phyloP scores from a whole-genome alignment of 2,329 filamentous ascomycete genomes.

The Aspergillus arachidicola region DNA sequence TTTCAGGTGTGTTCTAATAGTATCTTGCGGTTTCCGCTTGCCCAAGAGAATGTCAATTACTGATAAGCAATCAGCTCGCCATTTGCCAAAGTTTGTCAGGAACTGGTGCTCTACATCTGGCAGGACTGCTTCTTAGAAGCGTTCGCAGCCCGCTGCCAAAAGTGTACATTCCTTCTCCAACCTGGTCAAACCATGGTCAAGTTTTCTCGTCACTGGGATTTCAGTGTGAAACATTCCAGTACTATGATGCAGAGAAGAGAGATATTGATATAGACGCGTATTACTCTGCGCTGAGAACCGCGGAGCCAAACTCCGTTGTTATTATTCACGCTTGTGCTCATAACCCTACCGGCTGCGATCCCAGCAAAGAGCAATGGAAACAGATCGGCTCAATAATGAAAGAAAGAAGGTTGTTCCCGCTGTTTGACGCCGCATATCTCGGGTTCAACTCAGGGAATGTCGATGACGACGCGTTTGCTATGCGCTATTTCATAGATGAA shows the following conservation, averaged over 20 bases:
- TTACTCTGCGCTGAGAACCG: conserved; percentile 36
- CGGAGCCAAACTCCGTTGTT: conserved; percentile 77
- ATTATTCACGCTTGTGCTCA: conserved; percentile 92
- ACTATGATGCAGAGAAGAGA: conserved; percentile 23
- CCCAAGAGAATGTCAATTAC: not conserved
- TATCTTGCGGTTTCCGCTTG: not conserved
- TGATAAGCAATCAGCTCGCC: conserved; percentile 39
- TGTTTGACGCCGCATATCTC: conserved; percentile 47
- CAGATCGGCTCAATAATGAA: conserved; percentile 76
- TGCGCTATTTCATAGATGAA: conserved; percentile 48
- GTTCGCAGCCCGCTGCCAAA: conserved; percentile 19
- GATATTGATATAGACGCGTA: conserved; percentile 26
- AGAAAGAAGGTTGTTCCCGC: conserved; percentile 80
- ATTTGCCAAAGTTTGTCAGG: conserved; percentile 82
- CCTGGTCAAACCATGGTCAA: conserved; percentile 97
- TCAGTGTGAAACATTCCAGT: conserved; percentile 55
- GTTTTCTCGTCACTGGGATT: conserved; percentile 88
- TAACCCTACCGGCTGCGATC: conserved; percentile 95
- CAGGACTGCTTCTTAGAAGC: conserved; percentile 22
- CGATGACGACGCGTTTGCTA: conserved; percentile 31
- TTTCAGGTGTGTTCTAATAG: conserved; percentile 14
- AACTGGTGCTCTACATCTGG: conserved; percentile 52
- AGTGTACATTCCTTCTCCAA: conserved; percentile 90
- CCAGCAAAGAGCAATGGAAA: conserved; percentile 87
- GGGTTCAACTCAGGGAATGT: conserved; percentile 31